Evolutionary conservation across 352 stramenopile species (phyloP), one percentile per base, ranked within the genome.

Genomic region (Bremia lactucae): DNA sequence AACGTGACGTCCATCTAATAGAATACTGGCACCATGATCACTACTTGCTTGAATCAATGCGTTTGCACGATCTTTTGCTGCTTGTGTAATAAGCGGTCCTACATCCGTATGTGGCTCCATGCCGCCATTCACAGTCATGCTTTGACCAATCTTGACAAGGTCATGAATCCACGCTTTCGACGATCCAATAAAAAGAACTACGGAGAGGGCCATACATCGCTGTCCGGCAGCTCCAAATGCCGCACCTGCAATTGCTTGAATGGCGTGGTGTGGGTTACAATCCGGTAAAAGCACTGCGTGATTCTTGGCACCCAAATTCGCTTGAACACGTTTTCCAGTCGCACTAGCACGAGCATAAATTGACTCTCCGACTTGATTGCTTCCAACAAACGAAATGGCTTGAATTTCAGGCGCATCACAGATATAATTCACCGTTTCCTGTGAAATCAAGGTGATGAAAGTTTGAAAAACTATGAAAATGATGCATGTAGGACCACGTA

Each of bases 301-400:
- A 70, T 99, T 99, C 77, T 99, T 98, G 42, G 95, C 95, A 20
- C 93, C 95, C 4, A 98, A 61, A 77, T 98, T 98, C 36, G 92
- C 79, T 61, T 97, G 89, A 31, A 97, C 91, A 33, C 91, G 83
- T 71, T 98, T 98, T 52, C 87, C 91, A 59, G 94, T 91, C 18
- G 54, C 66, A 31, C 66, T 87, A 16, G 82, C 77, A 36, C 84
- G 69, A 6, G 84, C 73, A 66, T 95, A 81, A 55, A 98, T 98
- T 72, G 97, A 95, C 54, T 96, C 84, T 15, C 93, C 95, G 0
- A 90, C 95, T 40, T 72, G 54, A 62, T 96, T 96, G 22, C 83
- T 77, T 36, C 92, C 92, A 0, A 99, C 95, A 52, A 99, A 99
- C 25, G 85, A 96, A 59, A 99, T 96, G 18, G 95, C 93, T 49